phyloP scores from a whole-genome alignment of 2,329 filamentous ascomycete species.

The Fusarium graminum region DNA sequence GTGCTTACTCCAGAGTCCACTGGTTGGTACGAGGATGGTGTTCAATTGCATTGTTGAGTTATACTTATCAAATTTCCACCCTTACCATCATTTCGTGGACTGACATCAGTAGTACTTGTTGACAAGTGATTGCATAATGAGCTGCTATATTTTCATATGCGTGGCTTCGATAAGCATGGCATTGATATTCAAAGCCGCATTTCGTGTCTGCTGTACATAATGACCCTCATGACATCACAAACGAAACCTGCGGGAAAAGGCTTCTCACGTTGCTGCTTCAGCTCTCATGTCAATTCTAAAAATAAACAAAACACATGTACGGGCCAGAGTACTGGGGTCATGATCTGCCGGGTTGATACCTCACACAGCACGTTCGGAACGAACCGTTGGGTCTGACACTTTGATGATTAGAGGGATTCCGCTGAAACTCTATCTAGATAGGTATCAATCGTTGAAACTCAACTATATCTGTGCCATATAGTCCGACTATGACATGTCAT shows the following conservation, averaged over 20 bases:
- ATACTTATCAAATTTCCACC: no score
- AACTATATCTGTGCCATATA: neutral
- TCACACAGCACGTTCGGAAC: conserved; percentile 9
- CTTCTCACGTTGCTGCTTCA: neutral
- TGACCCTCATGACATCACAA: neutral
- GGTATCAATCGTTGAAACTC: conserved; percentile 1
- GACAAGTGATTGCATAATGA: neutral
- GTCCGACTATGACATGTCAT: neutral
- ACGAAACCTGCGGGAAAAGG: neutral
- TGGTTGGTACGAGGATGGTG: no score
- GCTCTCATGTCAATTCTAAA: neutral
- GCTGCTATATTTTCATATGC: neutral
- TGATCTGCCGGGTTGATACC: conserved; percentile 9
- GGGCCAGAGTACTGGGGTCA: neutral
- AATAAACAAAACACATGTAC: neutral
- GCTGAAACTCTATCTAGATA: conserved; percentile 7
- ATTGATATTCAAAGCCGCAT: neutral
- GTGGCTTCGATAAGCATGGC: neutral
- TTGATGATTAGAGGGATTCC: neutral
- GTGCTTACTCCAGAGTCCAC: no score
- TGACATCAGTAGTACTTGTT: neutral
- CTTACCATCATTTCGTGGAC: no score
- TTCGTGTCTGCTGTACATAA: neutral
- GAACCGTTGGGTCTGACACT: conserved; percentile 5
- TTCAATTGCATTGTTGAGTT: no score